phyloP scores from a whole-genome alignment of 768 basidiomycete genomes.

The Clitopilus passeckerianus region DNA sequence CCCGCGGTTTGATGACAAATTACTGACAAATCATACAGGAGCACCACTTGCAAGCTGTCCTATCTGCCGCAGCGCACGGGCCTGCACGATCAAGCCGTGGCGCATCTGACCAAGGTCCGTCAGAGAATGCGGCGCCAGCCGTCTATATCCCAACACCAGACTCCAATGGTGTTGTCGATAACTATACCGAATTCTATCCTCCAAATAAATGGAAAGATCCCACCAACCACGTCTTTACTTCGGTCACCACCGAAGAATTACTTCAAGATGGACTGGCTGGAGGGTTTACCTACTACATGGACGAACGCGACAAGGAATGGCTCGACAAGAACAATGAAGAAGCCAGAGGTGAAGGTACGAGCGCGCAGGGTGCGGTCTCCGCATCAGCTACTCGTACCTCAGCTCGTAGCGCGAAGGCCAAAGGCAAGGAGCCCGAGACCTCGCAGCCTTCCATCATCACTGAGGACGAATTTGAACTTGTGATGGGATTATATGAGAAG shows the following conservation, averaged over 20 bases:
- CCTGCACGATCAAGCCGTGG: slow-evolving; percentile 24
- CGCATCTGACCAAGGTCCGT: slow-evolving; percentile 23
- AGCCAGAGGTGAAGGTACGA: slow-evolving; percentile 81
- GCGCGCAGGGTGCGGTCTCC: slow-evolving; percentile 65
- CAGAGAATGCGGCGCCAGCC: slow-evolving; percentile 31
- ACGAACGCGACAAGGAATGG: slow-evolving; percentile 95
- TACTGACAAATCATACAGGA: slow-evolving; percentile 40
- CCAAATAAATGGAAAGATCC: slow-evolving; percentile 71
- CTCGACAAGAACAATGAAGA: slow-evolving; percentile 87
- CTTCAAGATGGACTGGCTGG: slow-evolving; percentile 55
- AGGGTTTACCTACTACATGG: slow-evolving; percentile 89
- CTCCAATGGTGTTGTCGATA: slow-evolving; percentile 72
- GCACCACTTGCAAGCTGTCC: slow-evolving; percentile 48
- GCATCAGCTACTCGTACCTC: slow-evolving; percentile 50
- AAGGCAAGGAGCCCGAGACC: slow-evolving; percentile 79
- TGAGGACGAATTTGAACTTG: slow-evolving; percentile 92
- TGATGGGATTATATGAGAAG: slow-evolving; percentile 94
- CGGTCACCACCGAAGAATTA: slow-evolving; percentile 82
- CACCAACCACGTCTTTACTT: slow-evolving; percentile 70
- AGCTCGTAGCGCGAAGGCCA: slow-evolving; percentile 68
- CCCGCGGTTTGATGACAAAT: slow-evolving; percentile 47
- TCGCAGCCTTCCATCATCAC: slow-evolving; percentile 60
- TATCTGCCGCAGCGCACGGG: slow-evolving; percentile 37
- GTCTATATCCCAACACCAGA: slow-evolving; percentile 93
- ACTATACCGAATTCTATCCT: slow-evolving; percentile 77